Evolutionary conservation across 148 eudicot species (phyloP).

Genomic region (Rhododendron kiyosumense): DNA sequence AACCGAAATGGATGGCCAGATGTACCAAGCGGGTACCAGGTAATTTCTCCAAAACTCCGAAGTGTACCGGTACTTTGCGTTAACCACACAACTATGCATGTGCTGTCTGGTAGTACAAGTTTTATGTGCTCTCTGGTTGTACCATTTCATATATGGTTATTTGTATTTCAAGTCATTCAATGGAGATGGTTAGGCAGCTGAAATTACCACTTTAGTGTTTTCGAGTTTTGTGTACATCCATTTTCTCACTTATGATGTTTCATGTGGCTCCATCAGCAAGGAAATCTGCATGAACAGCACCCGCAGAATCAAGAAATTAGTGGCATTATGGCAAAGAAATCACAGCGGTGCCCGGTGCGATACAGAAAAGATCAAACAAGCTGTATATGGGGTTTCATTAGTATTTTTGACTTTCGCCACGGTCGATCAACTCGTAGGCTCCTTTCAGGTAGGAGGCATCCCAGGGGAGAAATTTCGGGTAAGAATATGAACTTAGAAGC

Average conservation of each 20-base stretch:
- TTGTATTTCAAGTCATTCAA: background rate
- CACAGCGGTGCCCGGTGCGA: slow-evolving; percentile 37
- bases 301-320: slow-evolving; percentile 1
- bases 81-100: background rate
- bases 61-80: background rate
- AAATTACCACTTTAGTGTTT: background rate
- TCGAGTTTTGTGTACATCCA: background rate
- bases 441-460: slow-evolving; percentile 61
- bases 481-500: slow-evolving; percentile 14
- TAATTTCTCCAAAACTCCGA: background rate
- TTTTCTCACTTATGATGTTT: slow-evolving; percentile 6
- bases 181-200: background rate
- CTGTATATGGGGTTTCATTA: slow-evolving; percentile 82
- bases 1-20: too few species aligned
- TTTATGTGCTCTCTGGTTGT: background rate
- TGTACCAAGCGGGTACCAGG: too few species aligned
- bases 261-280: background rate
- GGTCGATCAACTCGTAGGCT: slow-evolving; percentile 59
- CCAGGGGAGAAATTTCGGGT: slow-evolving; percentile 51
- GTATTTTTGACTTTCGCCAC: slow-evolving; percentile 76
- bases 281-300: slow-evolving; percentile 9
- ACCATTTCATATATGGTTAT: background rate
- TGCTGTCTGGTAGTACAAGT: background rate
- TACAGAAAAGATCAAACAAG: slow-evolving; percentile 68
- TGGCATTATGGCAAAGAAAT: slow-evolving; percentile 65